Percentiles rank a stretch among this genome's conserved stretches.
phyloP scores from a whole-genome alignment of 768 basidiomycete species.

The Lactifluus pinguis region DNA sequence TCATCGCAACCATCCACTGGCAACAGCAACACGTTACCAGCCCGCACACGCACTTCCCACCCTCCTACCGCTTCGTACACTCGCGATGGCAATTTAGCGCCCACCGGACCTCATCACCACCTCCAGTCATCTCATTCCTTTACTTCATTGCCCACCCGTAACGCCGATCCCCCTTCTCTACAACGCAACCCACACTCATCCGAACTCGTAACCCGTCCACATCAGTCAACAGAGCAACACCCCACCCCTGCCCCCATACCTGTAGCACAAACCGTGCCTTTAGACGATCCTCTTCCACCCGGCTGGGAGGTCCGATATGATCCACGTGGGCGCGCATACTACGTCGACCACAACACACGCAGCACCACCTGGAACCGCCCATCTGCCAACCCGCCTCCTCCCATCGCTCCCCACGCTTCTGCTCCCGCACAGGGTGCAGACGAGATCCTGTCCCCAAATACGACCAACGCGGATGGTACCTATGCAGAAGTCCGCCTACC shows the following conservation, averaged over 20 bases:
- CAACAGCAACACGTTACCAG: background rate
- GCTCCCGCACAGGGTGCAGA: conserved; percentile 10
- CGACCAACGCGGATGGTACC: conserved; percentile 22
- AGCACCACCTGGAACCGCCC: conserved; percentile 76
- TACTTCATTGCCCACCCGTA: conserved; percentile 4
- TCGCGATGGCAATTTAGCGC: conserved; percentile 8
- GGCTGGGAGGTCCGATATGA: conserved; percentile 84
- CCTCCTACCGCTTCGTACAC: background rate
- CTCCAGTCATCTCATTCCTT: conserved; percentile 14
- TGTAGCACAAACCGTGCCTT: conserved; percentile 22
- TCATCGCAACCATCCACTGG: background rate
- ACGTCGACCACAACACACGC: conserved; percentile 79
- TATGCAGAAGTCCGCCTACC: conserved; percentile 68
- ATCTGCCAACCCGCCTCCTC: conserved; percentile 21
- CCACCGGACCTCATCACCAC: background rate
- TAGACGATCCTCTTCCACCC: conserved; percentile 58
- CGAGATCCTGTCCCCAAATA: conserved; percentile 9
- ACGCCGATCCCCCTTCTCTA: conserved; percentile 24
- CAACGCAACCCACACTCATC: conserved; percentile 6
- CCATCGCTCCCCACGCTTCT: conserved; percentile 21
- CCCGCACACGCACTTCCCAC: conserved; percentile 9
- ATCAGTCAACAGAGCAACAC: conserved; percentile 1
- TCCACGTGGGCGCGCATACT: conserved; percentile 64
- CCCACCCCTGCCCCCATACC: conserved; percentile 18
- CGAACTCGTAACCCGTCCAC: background rate